phyloP scores from a whole-genome alignment of 1,139 yeast species.

The Groenewaldozyma auringiensis region DNA sequence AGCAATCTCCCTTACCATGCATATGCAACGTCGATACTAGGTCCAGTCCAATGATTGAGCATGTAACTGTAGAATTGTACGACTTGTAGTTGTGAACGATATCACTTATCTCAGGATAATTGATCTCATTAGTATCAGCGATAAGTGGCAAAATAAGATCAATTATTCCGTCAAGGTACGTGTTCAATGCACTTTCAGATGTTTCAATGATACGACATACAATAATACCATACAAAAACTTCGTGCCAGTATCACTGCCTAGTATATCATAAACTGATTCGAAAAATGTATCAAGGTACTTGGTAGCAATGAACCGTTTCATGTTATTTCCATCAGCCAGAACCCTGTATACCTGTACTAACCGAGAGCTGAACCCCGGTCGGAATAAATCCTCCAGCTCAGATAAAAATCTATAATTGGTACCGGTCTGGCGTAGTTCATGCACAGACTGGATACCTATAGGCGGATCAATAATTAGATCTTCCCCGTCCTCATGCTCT shows the following conservation, averaged over 20 bases:
- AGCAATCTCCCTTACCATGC: too few species aligned
- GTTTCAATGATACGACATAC: slow-evolving; percentile 13
- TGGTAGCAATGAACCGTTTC: slow-evolving; percentile 14
- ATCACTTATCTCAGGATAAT: not conserved
- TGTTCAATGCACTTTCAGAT: slow-evolving; percentile 11
- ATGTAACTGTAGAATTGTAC: not conserved
- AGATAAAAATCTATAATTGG: not conserved
- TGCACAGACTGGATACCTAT: too few species aligned
- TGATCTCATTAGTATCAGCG: too few species aligned
- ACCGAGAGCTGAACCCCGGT: too few species aligned
- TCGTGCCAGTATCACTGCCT: slow-evolving; percentile 10
- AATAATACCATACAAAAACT: slow-evolving; percentile 16
- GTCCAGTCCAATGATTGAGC: not conserved
- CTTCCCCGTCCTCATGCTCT: too few species aligned
- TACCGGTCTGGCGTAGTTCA: not conserved
- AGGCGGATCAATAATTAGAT: too few species aligned
- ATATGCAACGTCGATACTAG: not conserved
- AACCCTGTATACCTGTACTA: too few species aligned
- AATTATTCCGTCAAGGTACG: slow-evolving; percentile 8
- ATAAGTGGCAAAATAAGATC: not conserved
- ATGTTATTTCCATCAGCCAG: not conserved
- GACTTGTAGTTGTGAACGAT: not conserved
- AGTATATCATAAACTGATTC: slow-evolving; percentile 9
- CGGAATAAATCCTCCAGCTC: not conserved
- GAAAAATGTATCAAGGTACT: slow-evolving; percentile 16